Base-by-base conservation (phyloP, 148 eudicot genomes). In the Spergularia bocconei region DNA sequence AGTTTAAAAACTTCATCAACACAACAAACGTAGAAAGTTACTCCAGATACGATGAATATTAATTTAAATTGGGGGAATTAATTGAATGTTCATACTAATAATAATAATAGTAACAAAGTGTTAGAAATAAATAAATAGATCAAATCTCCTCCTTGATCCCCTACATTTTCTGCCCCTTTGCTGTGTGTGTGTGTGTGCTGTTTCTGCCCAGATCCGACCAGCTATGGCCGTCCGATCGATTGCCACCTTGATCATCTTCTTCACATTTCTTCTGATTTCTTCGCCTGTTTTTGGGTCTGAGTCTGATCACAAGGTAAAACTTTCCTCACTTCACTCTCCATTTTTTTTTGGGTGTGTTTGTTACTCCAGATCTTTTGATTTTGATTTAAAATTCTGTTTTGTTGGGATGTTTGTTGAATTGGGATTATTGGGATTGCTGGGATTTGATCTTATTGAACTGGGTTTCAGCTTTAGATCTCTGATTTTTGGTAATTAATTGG, bases 251-350 rank as follows among this genome's bases (percentile, higher is more conserved):
- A 11, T 85, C 75, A 3, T 83, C 72, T 47, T 79, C 84, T 47
- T 79, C 84, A 68, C 83, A 78, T 29, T 80, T 60, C n/a, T 84
- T 64, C 55, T 88, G 70, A 1, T 83, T 68, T 68, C 73, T 65
- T 73, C 87, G 21, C 81, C 85, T 79, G 85, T 75, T 69, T 69
- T 81, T 23, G 88, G 88, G 33, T 78, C 90, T 29, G 97, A 91
- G 71, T 81, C 78, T 62, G 97, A 91, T 83, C 93, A 91, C 85
- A 89, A 86, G 97, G 97, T 91, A 14, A 47, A 5, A 6, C 0
- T 14, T 23, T 25, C 56, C 15, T 55, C 39, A 19, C 20, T 61
- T 19, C 50, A n/a, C 15, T 58, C 19, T 54, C 16, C 17, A 20
- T 16, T 55, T 63, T 76, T 20, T 12, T 50, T 39, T 55, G 14